Evolutionary conservation across 331 rosid genomes (phyloP), one percentile per base, ranked within the genome.

Genomic region (Rhamnella rubrinervis): DNA sequence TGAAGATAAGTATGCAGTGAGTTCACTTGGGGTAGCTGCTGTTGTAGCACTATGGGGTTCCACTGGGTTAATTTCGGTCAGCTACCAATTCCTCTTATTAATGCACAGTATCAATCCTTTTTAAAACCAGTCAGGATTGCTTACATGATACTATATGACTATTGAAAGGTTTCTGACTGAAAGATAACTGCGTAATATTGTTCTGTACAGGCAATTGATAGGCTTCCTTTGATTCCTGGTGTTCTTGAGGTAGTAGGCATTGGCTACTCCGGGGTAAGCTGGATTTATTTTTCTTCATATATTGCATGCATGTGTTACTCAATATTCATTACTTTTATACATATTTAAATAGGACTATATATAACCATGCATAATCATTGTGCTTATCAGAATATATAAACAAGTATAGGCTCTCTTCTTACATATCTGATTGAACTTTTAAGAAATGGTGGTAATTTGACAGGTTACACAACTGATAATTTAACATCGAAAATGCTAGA

Each of bases 1-100:
- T 60, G 98, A 93, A 53, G 98, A 93, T 70, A 93, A 91, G 72
- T 91, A 93, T 84, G 97, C 95, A 66, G 87, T 93, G 77, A 77
- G 85, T 75, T 79, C 96, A 61, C 81, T 91, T 56, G 91, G 56
- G 1, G 81, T 91, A 52, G 89, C 87, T 70, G 86, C 65, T 67
- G 87, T 31, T 44, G 71, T 91, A 65, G 97, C 83, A 38, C 65
- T 88, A 37, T 87, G 92, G 96, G 88, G 78, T 55, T 88, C 91
- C 63, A 49, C 85, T 21, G 98, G 98, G 18, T 12, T 87, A 77
- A 80, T 93, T 60, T 88, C 92, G 52, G 96, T 93, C 39, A 75
- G 70, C 77, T 68, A 44, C 14, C 8, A 35, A 70, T 55, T 84
- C 31, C 77, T 40, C 19, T n/a, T 16, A 13, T 49, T 50, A 6